Conservation (phyloP, 805 yeast species). For the Yamadazyma takamatsuzukensis region DNA sequence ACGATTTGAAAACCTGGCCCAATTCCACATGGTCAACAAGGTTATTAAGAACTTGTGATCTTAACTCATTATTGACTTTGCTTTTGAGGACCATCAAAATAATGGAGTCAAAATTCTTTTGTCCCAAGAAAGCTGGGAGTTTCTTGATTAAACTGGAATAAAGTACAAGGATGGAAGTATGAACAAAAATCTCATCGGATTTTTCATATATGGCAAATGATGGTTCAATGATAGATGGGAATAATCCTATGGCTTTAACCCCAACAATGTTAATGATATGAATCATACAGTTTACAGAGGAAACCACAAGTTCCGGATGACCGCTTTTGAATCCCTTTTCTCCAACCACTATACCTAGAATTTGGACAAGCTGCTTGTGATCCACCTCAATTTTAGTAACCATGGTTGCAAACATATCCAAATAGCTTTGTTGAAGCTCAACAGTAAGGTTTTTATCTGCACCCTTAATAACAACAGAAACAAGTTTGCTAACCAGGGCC, state of each 20-base stretch:
- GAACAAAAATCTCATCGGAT: constrained; percentile 40
- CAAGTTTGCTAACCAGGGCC: constrained; percentile 48
- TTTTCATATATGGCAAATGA: constrained; percentile 56
- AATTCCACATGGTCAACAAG: constrained; percentile 67
- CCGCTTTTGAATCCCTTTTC: constrained; percentile 51
- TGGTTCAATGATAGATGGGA: constrained; percentile 82
- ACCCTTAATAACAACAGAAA: constrained; percentile 47
- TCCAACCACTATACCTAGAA: constrained; percentile 48
- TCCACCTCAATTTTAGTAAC: constrained; percentile 52
- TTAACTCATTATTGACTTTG: constrained; percentile 56
- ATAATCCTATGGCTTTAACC: constrained; percentile 77
- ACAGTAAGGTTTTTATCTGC: constrained; percentile 31
- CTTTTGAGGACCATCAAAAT: constrained; percentile 57
- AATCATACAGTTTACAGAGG: constrained; percentile 71
- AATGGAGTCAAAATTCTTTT: constrained; percentile 62
- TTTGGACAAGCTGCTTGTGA: constrained; percentile 39
- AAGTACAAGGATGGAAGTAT: constrained; percentile 67
- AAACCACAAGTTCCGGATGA: constrained; percentile 61
- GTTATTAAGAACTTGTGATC: constrained; percentile 58
- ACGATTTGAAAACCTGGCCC: constrained; percentile 55
- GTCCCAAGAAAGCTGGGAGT: constrained; percentile 75
- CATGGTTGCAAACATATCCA: constrained; percentile 63
- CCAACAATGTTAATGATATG: constrained; percentile 73
- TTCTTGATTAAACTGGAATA: constrained; percentile 73
- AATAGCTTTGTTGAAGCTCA: constrained; percentile 62